phyloP scores from a whole-genome alignment of 225 moss, liverwort and hornwort species.

The Bryum argenteum region DNA sequence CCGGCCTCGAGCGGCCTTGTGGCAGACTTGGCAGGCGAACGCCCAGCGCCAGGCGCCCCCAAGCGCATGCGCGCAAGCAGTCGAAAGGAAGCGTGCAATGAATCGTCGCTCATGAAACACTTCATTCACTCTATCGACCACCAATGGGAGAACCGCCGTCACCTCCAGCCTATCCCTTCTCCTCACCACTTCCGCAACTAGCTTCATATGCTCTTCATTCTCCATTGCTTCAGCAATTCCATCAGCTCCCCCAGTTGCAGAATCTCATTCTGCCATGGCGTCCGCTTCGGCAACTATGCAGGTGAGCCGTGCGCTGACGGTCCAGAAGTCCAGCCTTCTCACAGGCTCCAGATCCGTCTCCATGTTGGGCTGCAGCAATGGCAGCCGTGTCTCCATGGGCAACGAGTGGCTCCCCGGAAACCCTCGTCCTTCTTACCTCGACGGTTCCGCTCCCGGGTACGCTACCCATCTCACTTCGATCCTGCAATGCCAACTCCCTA shows the following conservation, averaged over 20 bases:
- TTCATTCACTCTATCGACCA: background rate
- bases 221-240: background rate
- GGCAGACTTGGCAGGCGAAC: too few species aligned
- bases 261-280: slow-evolving; percentile 32
- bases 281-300: slow-evolving; percentile 45
- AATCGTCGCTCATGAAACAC: too few species aligned
- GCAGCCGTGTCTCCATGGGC: slow-evolving; percentile 76
- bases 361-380: slow-evolving; percentile 61
- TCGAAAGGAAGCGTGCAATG: too few species aligned
- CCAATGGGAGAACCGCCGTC: slow-evolving; percentile 34
- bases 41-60: too few species aligned
- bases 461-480: background rate
- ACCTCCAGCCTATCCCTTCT: slow-evolving; percentile 27
- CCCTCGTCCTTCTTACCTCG: slow-evolving; percentile 81
- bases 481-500: background rate
- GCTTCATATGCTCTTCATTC: background rate
- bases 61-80: too few species aligned
- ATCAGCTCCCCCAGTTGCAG: background rate
- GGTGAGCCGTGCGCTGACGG: slow-evolving; percentile 23
- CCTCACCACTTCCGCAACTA: background rate
- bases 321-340: slow-evolving; percentile 56
- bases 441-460: slow-evolving; percentile 81
- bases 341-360: slow-evolving; percentile 45
- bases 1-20: too few species aligned
- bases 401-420: slow-evolving; percentile 83